These are phyloP conservation scores for Climacium dendroides DNA, from an alignment of 225 moss, liverwort and hornwort genomes.

Conservation along the genomic window DNA sequence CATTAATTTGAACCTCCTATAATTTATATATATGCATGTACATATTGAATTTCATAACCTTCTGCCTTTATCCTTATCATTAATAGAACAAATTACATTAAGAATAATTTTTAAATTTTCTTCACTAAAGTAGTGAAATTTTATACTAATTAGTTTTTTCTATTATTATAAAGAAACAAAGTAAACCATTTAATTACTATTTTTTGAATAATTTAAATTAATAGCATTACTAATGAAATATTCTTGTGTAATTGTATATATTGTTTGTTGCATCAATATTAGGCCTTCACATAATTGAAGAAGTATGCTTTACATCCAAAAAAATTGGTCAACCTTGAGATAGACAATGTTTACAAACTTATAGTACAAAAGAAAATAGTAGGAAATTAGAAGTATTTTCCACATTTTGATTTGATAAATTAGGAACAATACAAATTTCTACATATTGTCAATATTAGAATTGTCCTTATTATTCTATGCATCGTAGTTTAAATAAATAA, in stretches of 20 bases:
- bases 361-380: not conserved
- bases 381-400: not conserved
- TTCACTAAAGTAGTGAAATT: too few species aligned
- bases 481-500: too few species aligned
- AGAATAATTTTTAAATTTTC: too few species aligned
- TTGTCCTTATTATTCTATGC: not conserved
- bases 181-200: not conserved
- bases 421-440: not conserved
- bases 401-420: not conserved
- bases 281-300: accelerated
- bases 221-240: not conserved
- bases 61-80: too few species aligned
- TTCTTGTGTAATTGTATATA: accelerated
- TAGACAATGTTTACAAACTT: not conserved
- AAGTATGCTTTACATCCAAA: not conserved
- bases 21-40: too few species aligned
- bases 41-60: too few species aligned
- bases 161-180: too few species aligned
- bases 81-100: too few species aligned
- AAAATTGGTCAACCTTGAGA: not conserved
- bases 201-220: not conserved
- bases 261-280: not conserved
- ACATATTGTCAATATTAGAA: not conserved
- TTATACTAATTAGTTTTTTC: too few species aligned
- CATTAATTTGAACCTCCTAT: too few species aligned